Conservation (phyloP, 441 rosid species). For the Oxalis stricta region DNA sequence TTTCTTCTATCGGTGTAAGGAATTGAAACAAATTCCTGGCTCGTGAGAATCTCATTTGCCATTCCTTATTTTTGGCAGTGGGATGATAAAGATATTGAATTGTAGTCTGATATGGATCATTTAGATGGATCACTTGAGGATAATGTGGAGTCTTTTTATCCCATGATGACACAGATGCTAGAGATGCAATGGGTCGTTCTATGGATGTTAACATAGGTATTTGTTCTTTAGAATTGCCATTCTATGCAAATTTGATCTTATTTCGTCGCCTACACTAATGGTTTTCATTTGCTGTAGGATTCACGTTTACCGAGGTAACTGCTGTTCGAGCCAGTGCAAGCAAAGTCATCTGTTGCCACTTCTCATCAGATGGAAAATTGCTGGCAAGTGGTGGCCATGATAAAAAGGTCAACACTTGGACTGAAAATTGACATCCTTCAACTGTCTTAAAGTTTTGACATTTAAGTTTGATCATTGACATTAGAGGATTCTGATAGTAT, state of each 20-base stretch:
- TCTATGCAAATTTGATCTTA: not conserved
- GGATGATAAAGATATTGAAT: constrained; percentile 45
- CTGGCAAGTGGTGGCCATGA: constrained; percentile 90
- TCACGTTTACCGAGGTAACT: constrained; percentile 57
- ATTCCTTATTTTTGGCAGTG: constrained; percentile 42
- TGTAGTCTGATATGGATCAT: constrained; percentile 86
- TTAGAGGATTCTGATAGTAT: not conserved
- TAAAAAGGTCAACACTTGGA: constrained; percentile 41
- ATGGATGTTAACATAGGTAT: constrained; percentile 67
- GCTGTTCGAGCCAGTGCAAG: constrained; percentile 53
- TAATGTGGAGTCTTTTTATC: constrained; percentile 70
- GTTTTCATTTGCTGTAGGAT: constrained; percentile 29
- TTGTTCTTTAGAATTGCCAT: not conserved
- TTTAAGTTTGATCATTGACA: not conserved
- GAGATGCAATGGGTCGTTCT: constrained; percentile 43
- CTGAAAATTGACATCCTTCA: not conserved
- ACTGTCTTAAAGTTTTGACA: not conserved
- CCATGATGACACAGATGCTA: constrained; percentile 54
- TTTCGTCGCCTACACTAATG: not conserved
- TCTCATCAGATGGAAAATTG: constrained; percentile 84
- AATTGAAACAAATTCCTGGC: constrained; percentile 21
- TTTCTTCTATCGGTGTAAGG: constrained; percentile 14
- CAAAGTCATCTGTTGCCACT: constrained; percentile 74
- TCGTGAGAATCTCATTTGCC: constrained; percentile 22
- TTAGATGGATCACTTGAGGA: constrained; percentile 76